Evolutionary conservation across 306 rosid species (phyloP).

Genomic region (Corylus americana): DNA sequence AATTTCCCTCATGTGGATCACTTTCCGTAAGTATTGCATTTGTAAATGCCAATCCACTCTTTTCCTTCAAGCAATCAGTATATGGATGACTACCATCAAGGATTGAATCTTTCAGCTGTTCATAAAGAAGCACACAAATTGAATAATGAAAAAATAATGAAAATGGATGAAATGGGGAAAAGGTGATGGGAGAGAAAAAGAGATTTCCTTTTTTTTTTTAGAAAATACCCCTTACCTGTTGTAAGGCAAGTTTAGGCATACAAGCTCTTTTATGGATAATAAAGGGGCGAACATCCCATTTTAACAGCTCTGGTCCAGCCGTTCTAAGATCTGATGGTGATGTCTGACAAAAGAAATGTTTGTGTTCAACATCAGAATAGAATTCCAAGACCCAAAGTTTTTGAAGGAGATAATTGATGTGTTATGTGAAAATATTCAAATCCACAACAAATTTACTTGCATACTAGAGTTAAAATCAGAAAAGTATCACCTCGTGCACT

Average conservation of each 20-base stretch:
- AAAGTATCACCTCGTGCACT: slow-evolving; percentile 45
- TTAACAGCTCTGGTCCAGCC: slow-evolving; percentile 38
- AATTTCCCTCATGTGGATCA: slow-evolving; percentile 16
- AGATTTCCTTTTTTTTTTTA: neutral
- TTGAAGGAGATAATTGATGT: slow-evolving; percentile 15
- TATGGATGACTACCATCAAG: slow-evolving; percentile 56
- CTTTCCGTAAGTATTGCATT: slow-evolving; percentile 31
- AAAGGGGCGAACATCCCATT: slow-evolving; percentile 51
- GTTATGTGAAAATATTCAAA: slow-evolving; percentile 16
- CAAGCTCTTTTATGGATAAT: slow-evolving; percentile 52
- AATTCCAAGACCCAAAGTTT: slow-evolving; percentile 6
- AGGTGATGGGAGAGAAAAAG: slow-evolving; percentile 9
- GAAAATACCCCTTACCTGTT: slow-evolving; percentile 47
- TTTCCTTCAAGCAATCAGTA: slow-evolving; percentile 52
- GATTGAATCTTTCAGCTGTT: slow-evolving; percentile 71
- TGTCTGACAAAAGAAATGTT: slow-evolving; percentile 36
- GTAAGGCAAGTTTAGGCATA: slow-evolving; percentile 49
- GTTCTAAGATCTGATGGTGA: slow-evolving; percentile 37
- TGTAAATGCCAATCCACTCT: slow-evolving; percentile 43
- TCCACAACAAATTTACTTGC: slow-evolving; percentile 3
- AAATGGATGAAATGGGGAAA: slow-evolving; percentile 13
- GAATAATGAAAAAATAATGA: slow-evolving; percentile 18
- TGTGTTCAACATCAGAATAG: slow-evolving; percentile 17
- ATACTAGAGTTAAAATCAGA: slow-evolving; percentile 8
- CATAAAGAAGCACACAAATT: slow-evolving; percentile 12